Evolutionary conservation across 306 rosid species (phyloP).

Genomic region (Cicer pinnatifidum): DNA sequence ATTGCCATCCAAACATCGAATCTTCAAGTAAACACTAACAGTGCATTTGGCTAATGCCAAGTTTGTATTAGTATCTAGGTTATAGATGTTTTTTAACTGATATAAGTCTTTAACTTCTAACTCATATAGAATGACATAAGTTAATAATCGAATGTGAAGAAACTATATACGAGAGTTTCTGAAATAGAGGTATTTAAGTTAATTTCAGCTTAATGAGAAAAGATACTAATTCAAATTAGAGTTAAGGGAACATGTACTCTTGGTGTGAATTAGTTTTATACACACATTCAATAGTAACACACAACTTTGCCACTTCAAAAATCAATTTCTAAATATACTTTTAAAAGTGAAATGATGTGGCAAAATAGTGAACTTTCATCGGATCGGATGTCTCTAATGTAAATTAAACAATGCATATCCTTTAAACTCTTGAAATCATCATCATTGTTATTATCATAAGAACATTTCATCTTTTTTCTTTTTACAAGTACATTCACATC

Average conservation of each 20-base stretch:
- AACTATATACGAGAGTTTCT: background rate
- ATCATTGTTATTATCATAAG: no score
- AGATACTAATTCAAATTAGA: background rate
- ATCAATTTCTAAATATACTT: background rate
- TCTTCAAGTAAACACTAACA: slow-evolving; percentile 12
- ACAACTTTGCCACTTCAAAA: background rate
- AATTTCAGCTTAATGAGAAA: background rate
- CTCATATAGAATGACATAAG: background rate
- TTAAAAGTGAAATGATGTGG: background rate
- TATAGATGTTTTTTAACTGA: background rate
- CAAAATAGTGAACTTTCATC: background rate
- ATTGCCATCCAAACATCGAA: slow-evolving; percentile 18
- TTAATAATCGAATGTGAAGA: background rate
- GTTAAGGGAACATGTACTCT: background rate
- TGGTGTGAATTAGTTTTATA: background rate
- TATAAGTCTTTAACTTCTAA: background rate
- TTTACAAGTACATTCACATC: background rate
- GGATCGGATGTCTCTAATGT: background rate
- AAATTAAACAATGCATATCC: background rate
- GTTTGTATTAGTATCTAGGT: background rate
- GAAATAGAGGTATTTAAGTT: background rate
- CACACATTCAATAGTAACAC: no score
- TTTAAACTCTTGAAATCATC: no score
- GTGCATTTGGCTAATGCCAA: background rate
- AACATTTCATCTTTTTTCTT: background rate